Conservation (phyloP, 1,139 yeast genomes). For the Candida gigantensis region DNA sequence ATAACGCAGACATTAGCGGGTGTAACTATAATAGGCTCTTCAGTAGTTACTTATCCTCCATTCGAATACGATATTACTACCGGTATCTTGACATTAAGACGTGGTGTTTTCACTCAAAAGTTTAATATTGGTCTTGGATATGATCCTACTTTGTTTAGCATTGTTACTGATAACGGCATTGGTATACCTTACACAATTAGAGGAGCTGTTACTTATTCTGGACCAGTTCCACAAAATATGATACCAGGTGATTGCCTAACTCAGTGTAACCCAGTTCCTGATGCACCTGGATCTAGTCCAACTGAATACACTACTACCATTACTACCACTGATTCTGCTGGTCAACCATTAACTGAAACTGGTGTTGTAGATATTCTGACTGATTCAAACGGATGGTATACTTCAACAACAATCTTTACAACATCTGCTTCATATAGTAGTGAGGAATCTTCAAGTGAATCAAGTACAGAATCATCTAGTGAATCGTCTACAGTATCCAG, state of each 20-base stretch:
- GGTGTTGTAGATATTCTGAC: too few species aligned
- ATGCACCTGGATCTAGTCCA: not conserved
- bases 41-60: conserved; percentile 5
- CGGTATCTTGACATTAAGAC: conserved; percentile 24
- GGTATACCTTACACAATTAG: conserved; percentile 10
- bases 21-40: conserved; percentile 11
- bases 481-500: not conserved
- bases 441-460: not conserved
- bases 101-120: conserved; percentile 11
- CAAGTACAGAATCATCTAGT: not conserved
- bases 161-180: conserved; percentile 17
- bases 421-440: not conserved
- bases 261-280: not conserved
- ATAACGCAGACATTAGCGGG: conserved; percentile 17
- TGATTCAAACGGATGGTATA: too few species aligned
- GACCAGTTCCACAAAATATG: conserved; percentile 18
- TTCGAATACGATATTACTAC: conserved; percentile 19
- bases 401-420: too few species aligned
- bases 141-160: conserved; percentile 12
- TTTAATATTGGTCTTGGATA: conserved; percentile 26
- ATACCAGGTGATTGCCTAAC: not conserved
- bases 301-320: not conserved
- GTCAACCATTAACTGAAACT: too few species aligned
- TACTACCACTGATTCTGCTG: not conserved
- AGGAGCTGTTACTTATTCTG: conserved; percentile 18